A percentile compares a stretch with the other conserved stretches of the same genome.
phyloP scores from a whole-genome alignment of 371 early-diverging fungal species.

The Funneliformis caledonium region DNA sequence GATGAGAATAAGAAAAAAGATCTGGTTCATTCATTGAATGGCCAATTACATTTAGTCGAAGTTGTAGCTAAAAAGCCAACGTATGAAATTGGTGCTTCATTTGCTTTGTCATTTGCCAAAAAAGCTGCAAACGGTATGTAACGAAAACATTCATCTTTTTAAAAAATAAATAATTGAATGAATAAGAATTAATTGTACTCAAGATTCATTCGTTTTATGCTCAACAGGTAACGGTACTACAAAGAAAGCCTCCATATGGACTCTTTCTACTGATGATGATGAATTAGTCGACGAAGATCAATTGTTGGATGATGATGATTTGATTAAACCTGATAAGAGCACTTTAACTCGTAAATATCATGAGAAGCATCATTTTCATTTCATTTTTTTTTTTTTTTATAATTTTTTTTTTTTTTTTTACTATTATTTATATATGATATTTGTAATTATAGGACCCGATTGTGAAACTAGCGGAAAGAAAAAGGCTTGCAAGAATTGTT shows the following conservation, averaged over 20 bases:
- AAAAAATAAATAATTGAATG: too few relatives aligned
- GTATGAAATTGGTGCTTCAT: conserved; percentile 83
- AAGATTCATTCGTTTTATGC: neutral
- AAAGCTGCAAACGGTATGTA: conserved; percentile 51
- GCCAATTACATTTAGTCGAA: conserved; percentile 52
- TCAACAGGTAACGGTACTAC: neutral
- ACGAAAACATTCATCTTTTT: neutral
- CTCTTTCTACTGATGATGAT: conserved; percentile 67
- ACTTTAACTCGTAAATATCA: conserved; percentile 59
- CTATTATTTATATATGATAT: neutral
- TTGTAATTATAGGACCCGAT: conserved; percentile 57
- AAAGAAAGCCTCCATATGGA: conserved; percentile 62
- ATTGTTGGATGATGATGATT: conserved; percentile 87
- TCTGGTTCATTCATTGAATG: conserved; percentile 39
- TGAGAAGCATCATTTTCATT: neutral
- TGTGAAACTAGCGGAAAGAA: conserved; percentile 74
- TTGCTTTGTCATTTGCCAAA: conserved; percentile 64
- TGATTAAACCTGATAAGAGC: conserved; percentile 72
- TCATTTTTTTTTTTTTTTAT: neutral
- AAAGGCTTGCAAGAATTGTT: conserved; percentile 97
- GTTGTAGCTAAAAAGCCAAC: conserved; percentile 79
- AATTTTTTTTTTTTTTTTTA: neutral
- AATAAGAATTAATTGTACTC: too few relatives aligned
- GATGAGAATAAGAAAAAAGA: conserved; percentile 5
- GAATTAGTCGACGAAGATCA: conserved; percentile 86